Base-by-base conservation (phyloP, 1,139 yeast species). In the Wickerhamomyces sp. region DNA sequence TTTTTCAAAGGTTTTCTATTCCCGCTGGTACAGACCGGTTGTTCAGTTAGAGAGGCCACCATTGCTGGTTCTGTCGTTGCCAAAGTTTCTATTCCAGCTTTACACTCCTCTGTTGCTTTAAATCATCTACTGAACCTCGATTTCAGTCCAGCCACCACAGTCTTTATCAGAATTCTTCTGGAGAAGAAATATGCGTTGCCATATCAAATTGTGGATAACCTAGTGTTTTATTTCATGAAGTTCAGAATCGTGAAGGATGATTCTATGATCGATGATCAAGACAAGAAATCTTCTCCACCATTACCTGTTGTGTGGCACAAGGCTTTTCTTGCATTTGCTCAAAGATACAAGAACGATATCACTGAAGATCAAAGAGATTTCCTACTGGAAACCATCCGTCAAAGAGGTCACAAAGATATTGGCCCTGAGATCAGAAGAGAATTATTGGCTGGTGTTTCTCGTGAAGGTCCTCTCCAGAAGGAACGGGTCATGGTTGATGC, bases 271-370 rank as follows among this genome's bases (percentile, higher is more conserved):
- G 66, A 59, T 31, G 65, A 59, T 12, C 61, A 65, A 23, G 61
- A 58, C 25, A 60, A 57, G 32, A 60, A 58, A 22, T 66, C 64
- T 30, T 66, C 75, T n/a, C 78, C 83, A n/a, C 74, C 75, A 39
- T 69, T 93, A 52, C 97, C 98, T 6, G 86, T 91, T 12, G 91
- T 91, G 28, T 91, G 98, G 97, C 97, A 93, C 58, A 94, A 91
- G 58, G 89, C 96, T 2, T 82, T 91, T 54, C 69, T 91, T 40
- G 82, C 93, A 3, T 93, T 91, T 67, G 95, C 96, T 28, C 96
- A 89, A 65, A 74, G 96, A 46, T 91, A 91, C 61, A 91, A 91
- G 62, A 89, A 91, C 58, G 98, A 91, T 66, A 86, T 91, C 41
- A 91, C 98, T 13, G 95, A 87, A 52, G 98, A 93, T 57, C 99